Conservation (phyloP, 495 filamentous ascomycete species). For the Neurospora sp. region DNA sequence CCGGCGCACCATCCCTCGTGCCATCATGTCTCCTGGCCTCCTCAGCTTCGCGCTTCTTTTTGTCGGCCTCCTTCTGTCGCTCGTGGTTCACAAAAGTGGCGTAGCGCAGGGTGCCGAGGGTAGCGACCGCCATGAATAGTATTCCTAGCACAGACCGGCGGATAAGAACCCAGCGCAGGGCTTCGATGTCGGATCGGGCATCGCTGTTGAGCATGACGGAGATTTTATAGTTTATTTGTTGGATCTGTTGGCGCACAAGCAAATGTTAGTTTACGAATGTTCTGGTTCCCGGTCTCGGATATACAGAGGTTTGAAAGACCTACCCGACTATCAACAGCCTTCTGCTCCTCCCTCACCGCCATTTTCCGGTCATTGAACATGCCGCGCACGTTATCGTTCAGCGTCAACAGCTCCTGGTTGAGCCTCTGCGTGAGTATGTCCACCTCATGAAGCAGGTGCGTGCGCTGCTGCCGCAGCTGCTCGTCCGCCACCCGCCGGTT, state of each 20-base stretch:
- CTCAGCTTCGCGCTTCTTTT: slow-evolving; percentile 21
- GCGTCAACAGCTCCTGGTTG: slow-evolving; percentile 62
- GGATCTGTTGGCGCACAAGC: slow-evolving; percentile 45
- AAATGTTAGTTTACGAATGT: neutral
- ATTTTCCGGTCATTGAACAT: slow-evolving; percentile 97
- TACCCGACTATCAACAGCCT: slow-evolving; percentile 65
- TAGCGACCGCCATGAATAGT: slow-evolving; percentile 43
- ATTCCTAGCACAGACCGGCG: slow-evolving; percentile 77
- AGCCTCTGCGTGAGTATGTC: slow-evolving; percentile 80
- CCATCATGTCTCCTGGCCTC: slow-evolving; percentile 24
- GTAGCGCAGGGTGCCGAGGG: slow-evolving; percentile 40
- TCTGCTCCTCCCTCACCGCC: slow-evolving; percentile 75
- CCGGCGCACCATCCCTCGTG: slow-evolving; percentile 25
- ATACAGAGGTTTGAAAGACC: slow-evolving; percentile 8
- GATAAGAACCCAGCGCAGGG: slow-evolving; percentile 81
- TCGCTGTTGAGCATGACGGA: slow-evolving; percentile 78
- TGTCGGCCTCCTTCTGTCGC: slow-evolving; percentile 29
- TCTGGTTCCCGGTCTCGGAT: neutral
- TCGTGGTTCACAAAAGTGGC: slow-evolving; percentile 35
- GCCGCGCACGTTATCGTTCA: slow-evolving; percentile 86
- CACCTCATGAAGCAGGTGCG: slow-evolving; percentile 82
- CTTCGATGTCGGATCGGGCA: slow-evolving; percentile 81
- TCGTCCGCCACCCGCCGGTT: slow-evolving; percentile 50
- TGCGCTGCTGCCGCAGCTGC: slow-evolving; percentile 68
- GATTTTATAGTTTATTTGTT: slow-evolving; percentile 91